phyloP scores from a whole-genome alignment of 768 basidiomycete genomes.

The Rhizopogon sp. region DNA sequence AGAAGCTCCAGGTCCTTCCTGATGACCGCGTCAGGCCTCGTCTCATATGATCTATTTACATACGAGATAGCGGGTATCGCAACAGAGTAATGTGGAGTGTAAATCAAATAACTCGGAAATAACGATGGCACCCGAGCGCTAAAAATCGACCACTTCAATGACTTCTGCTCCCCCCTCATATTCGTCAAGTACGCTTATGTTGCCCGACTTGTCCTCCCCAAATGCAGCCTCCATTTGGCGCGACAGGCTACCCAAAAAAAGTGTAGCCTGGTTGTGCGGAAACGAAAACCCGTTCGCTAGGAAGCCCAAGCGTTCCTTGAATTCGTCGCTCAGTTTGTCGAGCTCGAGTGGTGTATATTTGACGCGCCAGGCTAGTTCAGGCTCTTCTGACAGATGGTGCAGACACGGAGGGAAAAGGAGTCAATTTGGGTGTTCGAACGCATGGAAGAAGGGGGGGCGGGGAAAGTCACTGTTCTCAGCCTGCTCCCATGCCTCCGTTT shows the following conservation, averaged over 20 bases:
- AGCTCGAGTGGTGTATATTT: constrained; percentile 62
- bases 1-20: too few relatives aligned
- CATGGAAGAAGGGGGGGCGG: not conserved
- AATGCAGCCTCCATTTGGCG: not conserved
- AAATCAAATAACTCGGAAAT: too few relatives aligned
- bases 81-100: too few relatives aligned
- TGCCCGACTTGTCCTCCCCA: not conserved
- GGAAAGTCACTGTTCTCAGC: constrained; percentile 26
- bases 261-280: constrained; percentile 54
- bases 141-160: not conserved
- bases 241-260: constrained; percentile 35
- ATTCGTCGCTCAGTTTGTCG: constrained; percentile 54
- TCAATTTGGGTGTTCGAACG: constrained; percentile 2
- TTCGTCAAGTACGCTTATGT: not conserved
- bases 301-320: constrained; percentile 57
- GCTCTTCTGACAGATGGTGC: constrained; percentile 32
- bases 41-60: too few relatives aligned
- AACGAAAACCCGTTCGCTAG: constrained; percentile 66
- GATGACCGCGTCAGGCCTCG: too few relatives aligned
- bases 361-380: constrained; percentile 26
- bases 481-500: constrained; percentile 27
- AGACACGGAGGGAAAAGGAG: constrained; percentile 49
- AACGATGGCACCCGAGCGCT: not conserved
- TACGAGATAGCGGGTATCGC: too few relatives aligned
- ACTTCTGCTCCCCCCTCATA: not conserved